Evolutionary conservation across 1,284 basidiomycete genomes (phyloP), one percentile per base, ranked within the genome.

Genomic region (Farysia itapuensis): DNA sequence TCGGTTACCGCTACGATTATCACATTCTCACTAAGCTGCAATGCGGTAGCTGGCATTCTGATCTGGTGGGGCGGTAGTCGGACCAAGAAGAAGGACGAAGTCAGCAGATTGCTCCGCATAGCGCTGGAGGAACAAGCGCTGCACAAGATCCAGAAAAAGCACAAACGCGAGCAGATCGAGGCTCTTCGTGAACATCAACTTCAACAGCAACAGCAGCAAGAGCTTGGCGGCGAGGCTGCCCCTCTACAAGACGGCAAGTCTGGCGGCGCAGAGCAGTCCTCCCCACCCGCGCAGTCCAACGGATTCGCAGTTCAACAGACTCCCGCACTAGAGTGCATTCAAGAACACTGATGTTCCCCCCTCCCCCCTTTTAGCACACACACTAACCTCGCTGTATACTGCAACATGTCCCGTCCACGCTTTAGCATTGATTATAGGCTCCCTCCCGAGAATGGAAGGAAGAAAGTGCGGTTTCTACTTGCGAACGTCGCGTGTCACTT

Each of bases 51-150:
- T 1, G 88, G 82, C 6, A 78, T 90, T 4, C 79, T 88, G 41
- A 91, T 91, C 64, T 90, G 85, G 82, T 81, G 82, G 61, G 90
- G 89, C 19, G 84, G 87, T 2, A 81, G 83, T 56, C 82, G 84
- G 67, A 90, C 89, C 6, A 90, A 88, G 72, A 85, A 90, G 57
- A 84, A 83, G 2, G 81, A 84, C 51, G 82, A 85, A 64, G 88
- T 93, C 13, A 82, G 86, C 70, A 81, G 85, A 44, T 81, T 84
- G 43, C 79, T 94, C 2, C 82, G 84, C 31, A 81, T 82, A 23
- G 89, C 87, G 1, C 80, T 93, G 22, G 82, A 82, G 39, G 57
- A 69, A n/a, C 59, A 65, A 31, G 72, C 72, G 15, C 46, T 66
- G 31, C 19, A 45, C 22, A 59, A 58, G 48, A 60, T 67, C 5